Evolutionary conservation across 2,329 filamentous ascomycete species (phyloP), one percentile per base, ranked within the genome.

Genomic region (Pochonia chlamydosporia): DNA sequence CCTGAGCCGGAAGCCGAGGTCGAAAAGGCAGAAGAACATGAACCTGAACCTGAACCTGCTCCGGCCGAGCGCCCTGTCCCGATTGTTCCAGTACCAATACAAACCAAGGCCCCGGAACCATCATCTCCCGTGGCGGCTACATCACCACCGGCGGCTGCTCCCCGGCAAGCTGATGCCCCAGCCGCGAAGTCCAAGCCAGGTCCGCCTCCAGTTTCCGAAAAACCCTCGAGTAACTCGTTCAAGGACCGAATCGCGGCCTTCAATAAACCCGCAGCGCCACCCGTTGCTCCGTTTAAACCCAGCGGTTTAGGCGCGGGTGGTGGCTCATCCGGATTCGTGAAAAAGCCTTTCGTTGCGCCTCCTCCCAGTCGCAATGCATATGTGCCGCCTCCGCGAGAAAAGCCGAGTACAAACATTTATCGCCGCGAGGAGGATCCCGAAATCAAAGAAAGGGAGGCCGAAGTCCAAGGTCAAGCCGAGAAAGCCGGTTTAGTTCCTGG

Each of bases 211-310:
- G 75, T 77, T 9, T 67, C 74, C 9, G 88, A 89, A 57, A 96
- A 95, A 65, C 89, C 90, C 24, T 64, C 67, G 10, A 76, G 73
- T 40, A 87, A 80, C 60, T 89, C 93, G 2, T 97, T 99, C 72
- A 91, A 81, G 62, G 93, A 97, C 68, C 87, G 93, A 52, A 96
- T 99, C 63, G 93, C 93, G 28, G 92, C 93, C 39, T 99, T 99
- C 72, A 99, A 99, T 68, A 93, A 92, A 64, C 75, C 88, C 39
- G 81, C 87, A 31, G 89, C 90, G 5, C 82, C 90, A 3, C 93
- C 93, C 8, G 74, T 93, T 50, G 81, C 89, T n/a, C 93, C 93
- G 1, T 92, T 95, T 70, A 95, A 95, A 63, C 89, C 90, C 18
- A 76, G 78, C 50, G 81, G 81, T 2, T 69, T 85, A 23, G 68